Percentiles rank a stretch among this genome's conserved stretches.
Evolutionary conservation across 768 basidiomycete species (phyloP).

Genomic region (Rhodotorula kratochvilovae): DNA sequence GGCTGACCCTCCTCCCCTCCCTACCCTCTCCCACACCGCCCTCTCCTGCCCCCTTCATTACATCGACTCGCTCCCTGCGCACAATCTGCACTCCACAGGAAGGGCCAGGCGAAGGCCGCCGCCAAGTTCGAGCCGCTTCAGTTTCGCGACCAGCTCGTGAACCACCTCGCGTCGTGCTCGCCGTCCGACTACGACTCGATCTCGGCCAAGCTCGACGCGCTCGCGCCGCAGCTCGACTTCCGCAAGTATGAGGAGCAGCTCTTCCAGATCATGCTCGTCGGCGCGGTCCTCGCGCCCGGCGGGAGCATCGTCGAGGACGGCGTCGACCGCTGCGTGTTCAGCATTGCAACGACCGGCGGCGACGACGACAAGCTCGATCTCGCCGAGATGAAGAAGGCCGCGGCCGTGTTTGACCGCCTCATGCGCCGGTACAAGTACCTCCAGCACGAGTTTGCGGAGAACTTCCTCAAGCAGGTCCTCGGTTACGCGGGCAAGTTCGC

Average conservation of each 20-base stretch:
- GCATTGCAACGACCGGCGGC: conserved; percentile 51
- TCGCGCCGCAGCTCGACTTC: conserved; percentile 86
- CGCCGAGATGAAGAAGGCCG: conserved; percentile 84
- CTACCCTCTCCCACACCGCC: neutral
- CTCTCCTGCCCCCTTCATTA: neutral
- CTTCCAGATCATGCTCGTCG: conserved; percentile 92
- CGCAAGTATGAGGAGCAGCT: conserved; percentile 95
- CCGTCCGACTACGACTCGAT: conserved; percentile 74
- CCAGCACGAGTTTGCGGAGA: conserved; percentile 88
- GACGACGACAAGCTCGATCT: conserved; percentile 71
- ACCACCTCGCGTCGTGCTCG: conserved; percentile 77
- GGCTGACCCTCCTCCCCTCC: too few relatives aligned
- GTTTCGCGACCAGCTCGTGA: conserved; percentile 88
- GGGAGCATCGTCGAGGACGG: conserved; percentile 84
- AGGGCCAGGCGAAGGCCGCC: conserved; percentile 39
- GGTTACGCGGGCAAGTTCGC: conserved; percentile 88
- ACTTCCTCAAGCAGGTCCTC: conserved; percentile 71
- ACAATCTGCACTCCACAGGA: neutral
- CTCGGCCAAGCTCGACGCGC: conserved; percentile 77
- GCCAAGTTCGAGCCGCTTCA: conserved; percentile 42
- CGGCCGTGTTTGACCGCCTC: conserved; percentile 91
- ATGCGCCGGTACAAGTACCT: conserved; percentile 99
- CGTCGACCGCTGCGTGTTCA: conserved; percentile 5
- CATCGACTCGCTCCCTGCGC: neutral
- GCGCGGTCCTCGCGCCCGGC: conserved; percentile 92